Evolutionary conservation across 192 early-diverging fungal species (phyloP), one percentile per base, ranked within the genome.

Genomic region (Umbelopsis isabellina): DNA sequence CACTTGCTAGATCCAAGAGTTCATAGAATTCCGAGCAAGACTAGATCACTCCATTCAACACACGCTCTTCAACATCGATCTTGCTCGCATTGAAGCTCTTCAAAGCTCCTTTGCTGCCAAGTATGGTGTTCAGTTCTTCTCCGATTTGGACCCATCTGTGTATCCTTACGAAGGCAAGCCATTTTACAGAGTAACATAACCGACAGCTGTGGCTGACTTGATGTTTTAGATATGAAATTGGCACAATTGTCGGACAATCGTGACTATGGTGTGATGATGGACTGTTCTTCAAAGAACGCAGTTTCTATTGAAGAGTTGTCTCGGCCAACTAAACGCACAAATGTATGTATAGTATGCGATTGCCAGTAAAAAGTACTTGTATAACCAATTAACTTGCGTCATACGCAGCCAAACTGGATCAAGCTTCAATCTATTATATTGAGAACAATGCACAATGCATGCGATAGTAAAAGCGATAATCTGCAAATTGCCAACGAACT

Each of bases 41-140:
- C 80, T 98, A 6, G 79, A 79, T 3, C 78, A 86, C 65, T 96
- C 96, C 10, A 49, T 95, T 3, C 94, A 96, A 76, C 87, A 86
- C 46, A 82, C 88, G 30, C 78, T 94, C 65, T 83, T 87, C 5
- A 82, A 88, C 47, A 77, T 90, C 23, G 89, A 91, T 65, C 75
- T 90, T 20, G 74, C 87, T 37, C 88, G 92, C 13, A 77, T 89
- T 35, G 92, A 95, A 66, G 72, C 82, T 46, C 49, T 91, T 47
- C 77, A 78, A 48, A 73, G 78, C 7, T 80, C 82, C 18, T 80
- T 82, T 70, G 76, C 80, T 66, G 71, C 79, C 33, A 87, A 83
- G 25, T 52, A 86, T 12, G 77, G 61, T 15, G 74, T 88, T 8
- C 75, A 80, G 3, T 87, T 80, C 72, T 82, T 91, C 58, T 69